Conservation (phyloP, 306 rosid species). For the Vicia sativa region DNA sequence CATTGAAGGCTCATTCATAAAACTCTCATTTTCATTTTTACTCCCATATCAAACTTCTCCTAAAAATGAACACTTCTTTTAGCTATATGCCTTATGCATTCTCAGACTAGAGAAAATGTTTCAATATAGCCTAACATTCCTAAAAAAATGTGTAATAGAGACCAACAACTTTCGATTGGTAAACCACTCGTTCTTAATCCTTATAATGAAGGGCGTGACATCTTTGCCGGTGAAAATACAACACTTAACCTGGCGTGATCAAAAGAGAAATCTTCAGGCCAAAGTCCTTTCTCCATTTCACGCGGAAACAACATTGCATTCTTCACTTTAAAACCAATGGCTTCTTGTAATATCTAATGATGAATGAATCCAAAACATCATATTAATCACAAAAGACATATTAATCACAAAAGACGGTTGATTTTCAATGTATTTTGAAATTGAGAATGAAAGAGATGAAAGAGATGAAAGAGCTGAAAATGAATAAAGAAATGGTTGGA, state of each 20-base stretch:
- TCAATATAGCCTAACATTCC: background rate
- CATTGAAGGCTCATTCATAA: background rate
- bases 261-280: conserved; percentile 85
- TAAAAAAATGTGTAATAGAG: background rate
- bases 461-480: no score
- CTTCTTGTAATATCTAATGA: no score
- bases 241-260: conserved; percentile 81
- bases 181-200: background rate
- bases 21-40: background rate
- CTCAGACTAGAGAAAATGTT: background rate
- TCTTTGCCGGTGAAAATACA: conserved; percentile 56
- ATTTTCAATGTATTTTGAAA: no score
- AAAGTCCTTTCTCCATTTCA: conserved; percentile 78
- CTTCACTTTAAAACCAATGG: conserved; percentile 76
- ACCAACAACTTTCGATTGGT: background rate
- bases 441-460: no score
- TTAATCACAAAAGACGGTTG: no score
- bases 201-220: conserved; percentile 56
- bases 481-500: no score
- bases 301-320: conserved; percentile 66
- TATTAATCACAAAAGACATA: no score
- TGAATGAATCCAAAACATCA: no score
- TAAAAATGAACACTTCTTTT: background rate
- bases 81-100: no score
- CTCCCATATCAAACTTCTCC: conserved; percentile 12